Percentiles rank a stretch among this genome's conserved stretches.
Conservation (phyloP, 129 eudicot genomes). For the Arctium lappa region DNA sequence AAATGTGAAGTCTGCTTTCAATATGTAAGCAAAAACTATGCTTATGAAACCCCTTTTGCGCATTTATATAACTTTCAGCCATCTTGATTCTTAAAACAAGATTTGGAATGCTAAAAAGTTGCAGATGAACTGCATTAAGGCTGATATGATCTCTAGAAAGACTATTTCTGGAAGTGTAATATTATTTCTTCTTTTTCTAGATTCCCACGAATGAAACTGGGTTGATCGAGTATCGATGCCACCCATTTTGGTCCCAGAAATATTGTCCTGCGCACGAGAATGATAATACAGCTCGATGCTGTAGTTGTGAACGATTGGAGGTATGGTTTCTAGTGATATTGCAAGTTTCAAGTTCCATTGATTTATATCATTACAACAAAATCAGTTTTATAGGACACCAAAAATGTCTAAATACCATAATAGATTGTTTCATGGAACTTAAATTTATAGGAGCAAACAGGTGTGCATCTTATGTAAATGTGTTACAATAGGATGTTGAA, state of each 20-base stretch:
- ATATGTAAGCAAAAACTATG: conserved; percentile 54
- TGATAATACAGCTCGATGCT: conserved; percentile 89
- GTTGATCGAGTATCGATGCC: conserved; percentile 94
- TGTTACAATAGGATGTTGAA: not conserved
- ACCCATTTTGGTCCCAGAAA: conserved; percentile 98
- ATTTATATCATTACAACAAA: not conserved
- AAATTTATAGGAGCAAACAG: too few relatives aligned
- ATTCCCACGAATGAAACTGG: conserved; percentile 85
- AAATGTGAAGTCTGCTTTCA: conserved; percentile 98
- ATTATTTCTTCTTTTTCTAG: conserved; percentile 28
- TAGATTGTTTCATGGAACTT: not conserved
- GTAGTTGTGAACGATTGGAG: conserved; percentile 98
- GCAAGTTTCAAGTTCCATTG: not conserved
- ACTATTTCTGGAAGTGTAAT: not conserved
- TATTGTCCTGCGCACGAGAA: conserved; percentile 96
- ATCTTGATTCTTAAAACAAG: conserved; percentile 4
- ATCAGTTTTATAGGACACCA: not conserved
- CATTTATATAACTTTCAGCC: not conserved
- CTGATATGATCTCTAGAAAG: not conserved
- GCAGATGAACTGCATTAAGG: not conserved
- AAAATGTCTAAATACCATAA: not conserved
- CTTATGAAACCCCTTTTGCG: conserved; percentile 3
- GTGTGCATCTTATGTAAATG: too few relatives aligned
- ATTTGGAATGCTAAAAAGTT: not conserved
- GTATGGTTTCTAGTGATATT: conserved; percentile 34